Evolutionary conservation across 2,329 filamentous ascomycete species (phyloP).

Genomic region (Tolypocladium paradoxum): DNA sequence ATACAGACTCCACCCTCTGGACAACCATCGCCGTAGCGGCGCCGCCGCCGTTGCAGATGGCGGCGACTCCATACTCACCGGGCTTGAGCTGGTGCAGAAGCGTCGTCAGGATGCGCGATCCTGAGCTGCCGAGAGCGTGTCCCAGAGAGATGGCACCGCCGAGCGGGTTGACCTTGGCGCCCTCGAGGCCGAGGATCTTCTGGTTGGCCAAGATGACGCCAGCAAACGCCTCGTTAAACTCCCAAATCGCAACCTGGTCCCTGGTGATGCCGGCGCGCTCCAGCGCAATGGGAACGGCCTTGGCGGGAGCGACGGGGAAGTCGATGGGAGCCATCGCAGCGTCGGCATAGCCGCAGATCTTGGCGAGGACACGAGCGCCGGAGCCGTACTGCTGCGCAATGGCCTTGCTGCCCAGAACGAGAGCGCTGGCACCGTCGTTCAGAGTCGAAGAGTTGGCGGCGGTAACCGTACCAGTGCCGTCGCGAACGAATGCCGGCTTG

Average conservation of each 20-base stretch:
- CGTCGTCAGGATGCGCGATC: conserved; percentile 81
- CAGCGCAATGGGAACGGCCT: conserved; percentile 83
- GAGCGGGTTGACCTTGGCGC: conserved; percentile 73
- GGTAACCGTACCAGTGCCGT: conserved; percentile 82
- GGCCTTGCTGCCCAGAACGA: conserved; percentile 74
- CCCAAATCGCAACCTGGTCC: conserved; percentile 89
- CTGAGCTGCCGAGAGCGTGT: conserved; percentile 87
- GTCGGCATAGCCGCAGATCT: conserved; percentile 77
- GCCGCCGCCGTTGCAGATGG: conserved; percentile 94
- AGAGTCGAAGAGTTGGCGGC: conserved; percentile 90
- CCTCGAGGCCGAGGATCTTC: conserved; percentile 76
- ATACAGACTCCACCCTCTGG: conserved; percentile 60
- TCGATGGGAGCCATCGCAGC: conserved; percentile 85
- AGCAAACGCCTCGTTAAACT: conserved; percentile 98
- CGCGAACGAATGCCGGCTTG: conserved; percentile 82
- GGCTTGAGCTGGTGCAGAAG: conserved; percentile 83
- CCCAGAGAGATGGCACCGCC: conserved; percentile 88
- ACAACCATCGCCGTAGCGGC: conserved; percentile 87
- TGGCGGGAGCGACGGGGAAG: conserved; percentile 86
- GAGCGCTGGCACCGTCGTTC: conserved; percentile 86
- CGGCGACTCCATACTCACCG: conserved; percentile 88
- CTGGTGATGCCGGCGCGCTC: conserved; percentile 82
- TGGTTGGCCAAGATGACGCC: conserved; percentile 91
- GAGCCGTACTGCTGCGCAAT: conserved; percentile 71
- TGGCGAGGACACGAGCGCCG: conserved; percentile 72